Conservation (phyloP, 805 yeast genomes). For the Zygosaccharomyces lentus region DNA sequence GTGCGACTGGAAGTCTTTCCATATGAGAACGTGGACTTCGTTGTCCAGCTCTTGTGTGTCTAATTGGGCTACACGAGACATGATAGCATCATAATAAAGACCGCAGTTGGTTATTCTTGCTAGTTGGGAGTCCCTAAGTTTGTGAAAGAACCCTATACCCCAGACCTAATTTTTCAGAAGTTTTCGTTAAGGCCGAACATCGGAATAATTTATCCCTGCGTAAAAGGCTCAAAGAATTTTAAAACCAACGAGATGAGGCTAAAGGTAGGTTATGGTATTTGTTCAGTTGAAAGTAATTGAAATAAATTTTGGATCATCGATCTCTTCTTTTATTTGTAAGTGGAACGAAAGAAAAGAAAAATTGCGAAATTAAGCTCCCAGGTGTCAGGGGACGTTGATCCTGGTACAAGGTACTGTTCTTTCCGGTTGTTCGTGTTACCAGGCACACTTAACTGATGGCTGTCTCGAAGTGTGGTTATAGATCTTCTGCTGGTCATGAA, state of each 20-base stretch:
- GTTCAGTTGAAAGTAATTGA: background rate
- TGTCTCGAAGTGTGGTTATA: background rate
- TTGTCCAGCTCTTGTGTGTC: constrained; percentile 23
- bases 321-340: background rate
- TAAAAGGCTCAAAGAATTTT: background rate
- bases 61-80: constrained; percentile 25
- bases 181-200: background rate
- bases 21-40: constrained; percentile 18
- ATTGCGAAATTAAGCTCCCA: background rate
- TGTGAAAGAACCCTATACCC: background rate
- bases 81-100: background rate
- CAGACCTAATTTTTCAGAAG: background rate
- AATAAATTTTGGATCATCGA: background rate
- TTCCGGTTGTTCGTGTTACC: background rate
- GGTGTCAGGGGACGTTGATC: background rate
- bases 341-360: background rate
- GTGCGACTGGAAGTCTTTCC: constrained; percentile 14
- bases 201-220: background rate
- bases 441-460: background rate
- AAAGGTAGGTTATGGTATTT: background rate
- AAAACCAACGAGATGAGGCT: background rate
- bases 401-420: background rate
- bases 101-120: no score
- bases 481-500: background rate
- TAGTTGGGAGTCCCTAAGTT: no score